Percentiles rank a stretch among this genome's conserved stretches.
Evolutionary conservation across 1,139 yeast species (phyloP).

Genomic region (Hyphopichia khmerensis): DNA sequence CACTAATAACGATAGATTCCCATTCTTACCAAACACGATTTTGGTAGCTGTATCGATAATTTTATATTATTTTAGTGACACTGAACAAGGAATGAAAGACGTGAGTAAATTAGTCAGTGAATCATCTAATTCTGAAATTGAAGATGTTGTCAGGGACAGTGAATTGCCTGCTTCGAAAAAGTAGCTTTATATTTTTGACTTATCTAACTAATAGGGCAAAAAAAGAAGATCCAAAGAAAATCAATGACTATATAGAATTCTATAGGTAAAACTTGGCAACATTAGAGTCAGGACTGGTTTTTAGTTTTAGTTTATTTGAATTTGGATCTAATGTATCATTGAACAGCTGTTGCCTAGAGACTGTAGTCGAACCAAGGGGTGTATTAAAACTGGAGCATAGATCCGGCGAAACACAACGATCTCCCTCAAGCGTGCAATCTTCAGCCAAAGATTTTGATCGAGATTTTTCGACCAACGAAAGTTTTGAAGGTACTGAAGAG

Average conservation of each 20-base stretch:
- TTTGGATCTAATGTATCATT: conserved; percentile 1
- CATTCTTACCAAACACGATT: conserved; percentile 39
- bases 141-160: too few relatives aligned
- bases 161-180: too few relatives aligned
- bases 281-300: conserved; percentile 5
- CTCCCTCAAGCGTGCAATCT: conserved; percentile 26
- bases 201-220: too few relatives aligned
- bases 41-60: conserved; percentile 25
- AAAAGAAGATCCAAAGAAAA: neutral
- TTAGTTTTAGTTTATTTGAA: neutral
- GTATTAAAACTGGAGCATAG: conserved; percentile 28
- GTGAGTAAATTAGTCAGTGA: conserved; percentile 12
- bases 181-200: too few relatives aligned
- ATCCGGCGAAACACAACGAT: conserved; percentile 30
- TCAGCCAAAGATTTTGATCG: conserved; percentile 13
- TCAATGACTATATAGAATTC: neutral
- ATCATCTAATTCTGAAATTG: neutral
- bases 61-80: conserved; percentile 27
- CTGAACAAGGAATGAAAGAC: conserved; percentile 34
- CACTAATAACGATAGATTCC: conserved; percentile 38
- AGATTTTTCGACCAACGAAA: conserved; percentile 13
- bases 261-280: conserved; percentile 1
- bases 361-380: conserved; percentile 16
- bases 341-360: conserved; percentile 14
- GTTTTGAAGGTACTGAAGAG: conserved; percentile 6